Percentiles rank a stretch among this genome's conserved stretches.
Evolutionary conservation across 805 yeast species (phyloP).

Genomic region (Blastobotrys attinorum): DNA sequence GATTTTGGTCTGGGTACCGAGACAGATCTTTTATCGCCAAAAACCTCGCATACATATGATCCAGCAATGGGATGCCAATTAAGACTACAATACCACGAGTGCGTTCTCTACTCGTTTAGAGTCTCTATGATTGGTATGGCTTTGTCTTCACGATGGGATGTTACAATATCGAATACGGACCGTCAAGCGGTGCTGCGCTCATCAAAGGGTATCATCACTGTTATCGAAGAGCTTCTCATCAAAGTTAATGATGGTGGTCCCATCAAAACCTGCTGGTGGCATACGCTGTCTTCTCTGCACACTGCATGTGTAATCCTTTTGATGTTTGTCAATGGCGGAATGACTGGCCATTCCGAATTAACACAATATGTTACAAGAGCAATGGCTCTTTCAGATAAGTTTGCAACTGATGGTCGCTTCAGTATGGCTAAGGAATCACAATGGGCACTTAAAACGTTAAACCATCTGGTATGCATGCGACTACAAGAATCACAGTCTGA

Average conservation of each 20-base stretch:
- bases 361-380: conserved; percentile 13
- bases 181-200: background rate
- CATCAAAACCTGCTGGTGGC: conserved; percentile 43
- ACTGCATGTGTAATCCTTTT: conserved; percentile 31
- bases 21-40: background rate
- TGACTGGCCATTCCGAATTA: conserved; percentile 13
- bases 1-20: conserved; percentile 25
- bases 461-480: conserved; percentile 42
- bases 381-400: conserved; percentile 12
- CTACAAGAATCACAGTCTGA: conserved; percentile 34
- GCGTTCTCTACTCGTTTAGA: conserved; percentile 5
- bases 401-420: conserved; percentile 20
- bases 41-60: background rate
- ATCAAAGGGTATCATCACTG: background rate
- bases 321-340: conserved; percentile 38
- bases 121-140: conserved; percentile 2
- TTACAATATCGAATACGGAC: background rate
- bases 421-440: conserved; percentile 50
- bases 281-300: conserved; percentile 37
- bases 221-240: background rate
- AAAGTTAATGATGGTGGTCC: conserved; percentile 9
- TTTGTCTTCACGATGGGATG: background rate
- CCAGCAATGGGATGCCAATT: conserved; percentile 10
- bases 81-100: conserved; percentile 9
- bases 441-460: conserved; percentile 54